Evolutionary conservation across 371 early-diverging fungal genomes (phyloP), one percentile per base, ranked within the genome.

Genomic region (Funneliformis caledonium): DNA sequence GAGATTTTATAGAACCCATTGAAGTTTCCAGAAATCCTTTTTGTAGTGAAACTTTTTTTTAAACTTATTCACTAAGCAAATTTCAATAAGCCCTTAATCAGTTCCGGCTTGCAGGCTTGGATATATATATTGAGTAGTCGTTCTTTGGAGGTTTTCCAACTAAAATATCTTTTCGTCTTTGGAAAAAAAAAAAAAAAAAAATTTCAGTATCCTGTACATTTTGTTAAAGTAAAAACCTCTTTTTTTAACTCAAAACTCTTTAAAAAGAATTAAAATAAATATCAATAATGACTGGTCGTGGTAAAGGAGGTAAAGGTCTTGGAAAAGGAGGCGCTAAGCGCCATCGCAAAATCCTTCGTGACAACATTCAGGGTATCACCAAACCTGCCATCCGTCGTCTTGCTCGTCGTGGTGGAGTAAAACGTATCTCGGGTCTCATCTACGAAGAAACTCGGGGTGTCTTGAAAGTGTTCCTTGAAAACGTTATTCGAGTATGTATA

Each of bases 371-470:
- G 61, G 80, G 98, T 85, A 99, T 99, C 86, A 98, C 98, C 86
- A 99, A 99, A 94, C 99, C 99, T 82, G 99, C 99, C 84, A 99
- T 99, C 86, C 99, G 99, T 90, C 97, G 99, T 94, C 97, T 99
- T 81, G 99, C 99, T 76, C 96, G 99, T 88, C 97, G 99, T 95
- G 99, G 99, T 86, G 99, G 99, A 93, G 99, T 99, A 88, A 99
- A 99, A 94, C 97, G 99, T 94, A 98, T 99, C 90, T 97, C 98
- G 78, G 98, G 97, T 79, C 96, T 98, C 81, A 98, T 99, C 89
- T 99, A 99, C 91, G 98, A 98, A 87, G 99, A 99, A 88, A 98
- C 99, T 85, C 97, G 99, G 88, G 92, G 91, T 83, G 97, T 98
- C 85, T 93, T 99, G 86, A 97, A 96, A 94, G 92, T 91, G 81